These are phyloP conservation scores for Penicillium atrosanguineum DNA, from an alignment of 495 filamentous ascomycete species.

Conservation along the genomic window DNA sequence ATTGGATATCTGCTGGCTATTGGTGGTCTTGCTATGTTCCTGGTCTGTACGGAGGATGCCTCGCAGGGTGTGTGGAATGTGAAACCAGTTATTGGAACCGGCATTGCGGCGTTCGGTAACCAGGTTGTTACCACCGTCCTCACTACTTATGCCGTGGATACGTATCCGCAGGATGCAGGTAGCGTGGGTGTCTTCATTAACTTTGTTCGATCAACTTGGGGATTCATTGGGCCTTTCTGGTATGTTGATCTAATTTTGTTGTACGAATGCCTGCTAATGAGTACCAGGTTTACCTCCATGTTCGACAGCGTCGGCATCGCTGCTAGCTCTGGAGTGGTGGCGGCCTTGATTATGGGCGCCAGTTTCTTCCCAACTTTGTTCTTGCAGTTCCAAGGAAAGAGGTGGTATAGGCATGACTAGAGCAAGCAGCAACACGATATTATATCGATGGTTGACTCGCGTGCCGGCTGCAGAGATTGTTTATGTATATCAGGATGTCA, in stretches of 20 bases:
- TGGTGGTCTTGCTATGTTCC: constrained; percentile 49
- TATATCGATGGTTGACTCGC: neutral
- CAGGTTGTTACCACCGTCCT: constrained; percentile 57
- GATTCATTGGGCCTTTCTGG: constrained; percentile 61
- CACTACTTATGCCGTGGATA: constrained; percentile 58
- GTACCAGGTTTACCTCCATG: constrained; percentile 46
- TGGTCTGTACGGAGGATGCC: constrained; percentile 46
- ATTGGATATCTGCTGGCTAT: constrained; percentile 47
- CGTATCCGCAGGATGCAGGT: constrained; percentile 46
- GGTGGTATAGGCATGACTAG: constrained; percentile 10
- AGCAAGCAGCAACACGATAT: neutral
- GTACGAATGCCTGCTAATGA: neutral
- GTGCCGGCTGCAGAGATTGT: neutral
- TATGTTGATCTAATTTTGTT: constrained; percentile 16
- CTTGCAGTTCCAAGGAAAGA: constrained; percentile 36
- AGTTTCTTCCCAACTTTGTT: constrained; percentile 43
- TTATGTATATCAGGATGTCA: no score
- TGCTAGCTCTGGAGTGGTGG: constrained; percentile 40
- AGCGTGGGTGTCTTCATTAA: constrained; percentile 57
- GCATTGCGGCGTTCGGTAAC: constrained; percentile 52
- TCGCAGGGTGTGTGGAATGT: constrained; percentile 42
- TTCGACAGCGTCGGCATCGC: constrained; percentile 47
- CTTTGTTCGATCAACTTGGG: constrained; percentile 55
- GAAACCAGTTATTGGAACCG: constrained; percentile 48
- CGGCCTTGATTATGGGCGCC: constrained; percentile 40